A percentile compares a stretch with the other conserved stretches of the same genome.
phyloP scores from a whole-genome alignment of 495 filamentous ascomycete species.

The Podospora conica region DNA sequence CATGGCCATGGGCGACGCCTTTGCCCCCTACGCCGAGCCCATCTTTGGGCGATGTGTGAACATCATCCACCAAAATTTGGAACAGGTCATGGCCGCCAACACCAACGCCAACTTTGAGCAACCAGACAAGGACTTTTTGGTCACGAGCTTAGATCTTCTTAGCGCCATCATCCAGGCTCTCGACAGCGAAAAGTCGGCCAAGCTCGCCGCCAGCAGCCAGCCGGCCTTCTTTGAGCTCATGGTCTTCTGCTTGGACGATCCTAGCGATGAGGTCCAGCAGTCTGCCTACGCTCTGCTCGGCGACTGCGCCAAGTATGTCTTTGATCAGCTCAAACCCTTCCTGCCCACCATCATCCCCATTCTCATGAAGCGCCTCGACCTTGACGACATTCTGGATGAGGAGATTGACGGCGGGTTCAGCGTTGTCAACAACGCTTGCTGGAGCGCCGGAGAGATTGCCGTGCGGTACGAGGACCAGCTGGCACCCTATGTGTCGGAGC shows the following conservation, averaged over 20 bases:
- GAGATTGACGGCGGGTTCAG: constrained; percentile 74
- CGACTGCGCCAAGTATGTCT: constrained; percentile 94
- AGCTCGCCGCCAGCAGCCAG: constrained; percentile 67
- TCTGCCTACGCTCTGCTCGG: constrained; percentile 94
- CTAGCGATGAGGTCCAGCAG: constrained; percentile 87
- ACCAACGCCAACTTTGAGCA: constrained; percentile 61
- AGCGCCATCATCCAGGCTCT: constrained; percentile 93
- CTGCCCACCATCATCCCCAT: constrained; percentile 68
- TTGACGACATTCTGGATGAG: constrained; percentile 66
- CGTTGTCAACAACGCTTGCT: constrained; percentile 97
- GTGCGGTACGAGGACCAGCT: constrained; percentile 68
- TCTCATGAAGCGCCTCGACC: constrained; percentile 78
- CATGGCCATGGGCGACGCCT: constrained; percentile 74
- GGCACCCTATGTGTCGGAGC: constrained; percentile 66
- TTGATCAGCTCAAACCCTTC: constrained; percentile 69
- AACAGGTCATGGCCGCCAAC: constrained; percentile 61
- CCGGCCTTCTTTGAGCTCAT: constrained; percentile 86
- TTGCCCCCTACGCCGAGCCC: constrained; percentile 74
- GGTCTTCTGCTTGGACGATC: constrained; percentile 87
- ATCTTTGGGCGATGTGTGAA: constrained; percentile 81
- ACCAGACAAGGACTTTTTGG: constrained; percentile 94
- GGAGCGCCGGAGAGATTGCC: constrained; percentile 92
- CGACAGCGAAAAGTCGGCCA: constrained; percentile 62
- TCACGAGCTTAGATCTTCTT: constrained; percentile 91
- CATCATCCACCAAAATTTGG: constrained; percentile 86